These are phyloP conservation scores for Hemileccinum rubropunctum DNA, from an alignment of 768 basidiomycete genomes.

Conservation along the genomic window DNA sequence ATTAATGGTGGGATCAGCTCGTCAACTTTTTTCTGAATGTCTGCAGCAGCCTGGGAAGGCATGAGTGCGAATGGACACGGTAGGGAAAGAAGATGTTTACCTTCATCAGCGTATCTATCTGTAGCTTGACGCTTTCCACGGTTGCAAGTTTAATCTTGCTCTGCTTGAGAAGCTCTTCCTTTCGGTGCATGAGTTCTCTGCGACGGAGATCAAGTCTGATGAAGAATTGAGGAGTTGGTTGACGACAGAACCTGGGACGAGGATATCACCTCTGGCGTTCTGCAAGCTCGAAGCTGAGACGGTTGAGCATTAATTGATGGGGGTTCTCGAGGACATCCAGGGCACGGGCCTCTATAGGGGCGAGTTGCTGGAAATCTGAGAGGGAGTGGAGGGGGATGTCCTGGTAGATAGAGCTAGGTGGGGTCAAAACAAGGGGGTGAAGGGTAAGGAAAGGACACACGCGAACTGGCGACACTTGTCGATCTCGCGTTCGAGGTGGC, in stretches of 20 bases:
- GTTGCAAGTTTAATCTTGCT: constrained; percentile 70
- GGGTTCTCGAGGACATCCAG: constrained; percentile 61
- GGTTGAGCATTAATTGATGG: constrained; percentile 85
- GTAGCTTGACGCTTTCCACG: constrained; percentile 74
- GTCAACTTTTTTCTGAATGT: constrained; percentile 74
- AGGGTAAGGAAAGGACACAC: constrained; percentile 42
- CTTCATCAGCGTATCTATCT: constrained; percentile 77
- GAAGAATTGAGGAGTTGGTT: constrained; percentile 3
- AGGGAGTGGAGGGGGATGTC: constrained; percentile 73
- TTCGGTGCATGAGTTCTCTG: constrained; percentile 65
- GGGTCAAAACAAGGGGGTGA: constrained; percentile 1
- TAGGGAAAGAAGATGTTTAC: constrained; percentile 32
- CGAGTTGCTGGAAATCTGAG: constrained; percentile 65
- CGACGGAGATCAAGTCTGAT: constrained; percentile 68
- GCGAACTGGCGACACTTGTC: constrained; percentile 91
- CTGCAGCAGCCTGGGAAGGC: constrained; percentile 55
- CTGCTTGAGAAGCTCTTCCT: constrained; percentile 78
- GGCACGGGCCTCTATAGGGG: constrained; percentile 65
- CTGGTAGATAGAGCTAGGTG: constrained; percentile 77
- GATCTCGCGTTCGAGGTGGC: constrained; percentile 88
- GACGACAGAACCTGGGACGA: constrained; percentile 1
- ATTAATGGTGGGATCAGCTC: constrained; percentile 53
- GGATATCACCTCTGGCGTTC: constrained; percentile 77
- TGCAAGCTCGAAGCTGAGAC: constrained; percentile 81
- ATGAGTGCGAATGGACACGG: constrained; percentile 10